phyloP scores from a whole-genome alignment of 352 stramenopile species.

The Albugo candida region DNA sequence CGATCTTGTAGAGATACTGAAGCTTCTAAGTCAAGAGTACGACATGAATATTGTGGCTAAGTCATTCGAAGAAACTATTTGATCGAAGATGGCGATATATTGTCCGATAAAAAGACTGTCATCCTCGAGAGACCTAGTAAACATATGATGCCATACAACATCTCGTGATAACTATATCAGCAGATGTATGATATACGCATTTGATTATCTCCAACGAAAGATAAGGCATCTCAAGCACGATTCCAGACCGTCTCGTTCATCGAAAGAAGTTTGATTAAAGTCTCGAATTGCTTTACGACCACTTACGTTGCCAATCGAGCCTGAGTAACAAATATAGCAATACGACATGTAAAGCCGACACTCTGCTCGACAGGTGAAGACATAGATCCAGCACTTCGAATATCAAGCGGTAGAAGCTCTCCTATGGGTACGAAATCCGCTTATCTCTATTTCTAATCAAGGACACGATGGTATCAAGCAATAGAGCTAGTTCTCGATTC shows the following conservation, averaged over 20 bases:
- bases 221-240: slow-evolving; percentile 58
- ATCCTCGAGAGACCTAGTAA: slow-evolving; percentile 68
- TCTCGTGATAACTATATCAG: slow-evolving; percentile 64
- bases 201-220: slow-evolving; percentile 43
- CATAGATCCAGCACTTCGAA: slow-evolving; percentile 56
- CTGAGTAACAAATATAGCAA: slow-evolving; percentile 44
- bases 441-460: slow-evolving; percentile 36
- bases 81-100: slow-evolving; percentile 57
- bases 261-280: slow-evolving; percentile 24
- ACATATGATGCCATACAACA: slow-evolving; percentile 60
- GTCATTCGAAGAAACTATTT: slow-evolving; percentile 59
- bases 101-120: slow-evolving; percentile 77
- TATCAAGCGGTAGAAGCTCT: slow-evolving; percentile 50
- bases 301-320: slow-evolving; percentile 31
- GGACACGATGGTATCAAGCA: slow-evolving; percentile 42
- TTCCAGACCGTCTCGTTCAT: slow-evolving; percentile 60
- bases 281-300: slow-evolving; percentile 49
- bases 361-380: slow-evolving; percentile 50
- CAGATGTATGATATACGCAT: slow-evolving; percentile 75
- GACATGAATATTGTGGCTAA: slow-evolving; percentile 81
- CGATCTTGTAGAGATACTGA: slow-evolving; percentile 68
- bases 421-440: slow-evolving; percentile 29
- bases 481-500: slow-evolving; percentile 10
- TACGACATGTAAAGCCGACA: no score
- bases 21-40: slow-evolving; percentile 58